Percentiles rank a stretch among this genome's conserved stretches.
phyloP scores from a whole-genome alignment of 176 grass and related monocot genomes.

The Typha latifolia region DNA sequence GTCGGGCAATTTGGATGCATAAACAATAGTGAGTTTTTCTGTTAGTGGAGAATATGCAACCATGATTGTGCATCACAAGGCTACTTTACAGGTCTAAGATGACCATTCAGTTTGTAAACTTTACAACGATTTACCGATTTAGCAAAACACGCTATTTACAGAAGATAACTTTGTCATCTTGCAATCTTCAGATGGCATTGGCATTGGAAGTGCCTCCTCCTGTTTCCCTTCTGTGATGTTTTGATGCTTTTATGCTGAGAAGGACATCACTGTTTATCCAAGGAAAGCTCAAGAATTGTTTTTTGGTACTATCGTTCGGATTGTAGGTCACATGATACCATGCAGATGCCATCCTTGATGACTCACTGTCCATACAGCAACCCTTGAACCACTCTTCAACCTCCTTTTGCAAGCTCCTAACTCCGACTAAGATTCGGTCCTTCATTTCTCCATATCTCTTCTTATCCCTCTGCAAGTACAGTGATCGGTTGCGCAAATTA shows the following conservation, averaged over 20 bases:
- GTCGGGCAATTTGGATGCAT: no score
- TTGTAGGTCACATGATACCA: constrained; percentile 88
- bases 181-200: neutral
- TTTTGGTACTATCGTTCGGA: constrained; percentile 24
- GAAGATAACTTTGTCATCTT: neutral
- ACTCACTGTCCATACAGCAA: constrained; percentile 14
- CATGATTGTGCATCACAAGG: no score
- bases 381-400: constrained; percentile 38
- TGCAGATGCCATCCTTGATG: constrained; percentile 57
- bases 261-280: constrained; percentile 57
- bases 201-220: neutral
- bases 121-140: neutral
- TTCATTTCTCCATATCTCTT: constrained; percentile 81
- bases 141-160: neutral
- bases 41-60: no score
- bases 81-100: no score
- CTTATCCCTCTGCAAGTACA: constrained; percentile 66
- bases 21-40: no score
- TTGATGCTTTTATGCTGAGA: constrained; percentile 47
- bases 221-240: constrained; percentile 12
- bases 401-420: constrained; percentile 48
- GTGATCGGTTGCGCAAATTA: constrained; percentile 56
- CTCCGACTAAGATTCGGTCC: constrained; percentile 68
- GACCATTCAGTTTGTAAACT: no score
- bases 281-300: constrained; percentile 67